Percentiles rank a stretch among this genome's conserved stretches.
These are phyloP conservation scores for Tilletia horrida DNA, from an alignment of 1,284 basidiomycete genomes.

Conservation along the genomic window DNA sequence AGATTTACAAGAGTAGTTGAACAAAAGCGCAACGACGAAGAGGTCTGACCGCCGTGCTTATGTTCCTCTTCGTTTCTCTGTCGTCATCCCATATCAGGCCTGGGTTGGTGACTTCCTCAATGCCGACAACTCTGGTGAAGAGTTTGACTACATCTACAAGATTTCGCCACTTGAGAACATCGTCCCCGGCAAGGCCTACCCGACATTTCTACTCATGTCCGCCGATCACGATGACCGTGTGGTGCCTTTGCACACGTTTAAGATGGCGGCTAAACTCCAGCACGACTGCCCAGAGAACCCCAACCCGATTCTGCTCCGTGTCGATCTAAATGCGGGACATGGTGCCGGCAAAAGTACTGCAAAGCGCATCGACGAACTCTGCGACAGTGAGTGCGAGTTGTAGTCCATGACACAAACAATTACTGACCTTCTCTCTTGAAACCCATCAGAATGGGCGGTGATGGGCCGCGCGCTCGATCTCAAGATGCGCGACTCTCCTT, in stretches of 20 bases:
- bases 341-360: slow-evolving; percentile 52
- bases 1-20: too few species aligned
- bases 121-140: slow-evolving; percentile 59
- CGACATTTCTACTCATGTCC: slow-evolving; percentile 45
- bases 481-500: slow-evolving; percentile 26
- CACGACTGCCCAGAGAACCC: slow-evolving; percentile 43
- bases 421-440: neutral
- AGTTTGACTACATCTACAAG: slow-evolving; percentile 47
- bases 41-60: neutral
- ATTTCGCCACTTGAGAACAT: slow-evolving; percentile 53
- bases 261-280: slow-evolving; percentile 52
- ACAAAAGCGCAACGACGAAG: neutral
- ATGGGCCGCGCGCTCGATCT: slow-evolving; percentile 44
- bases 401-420: neutral
- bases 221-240: slow-evolving; percentile 54
- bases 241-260: slow-evolving; percentile 51
- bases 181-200: slow-evolving; percentile 41
- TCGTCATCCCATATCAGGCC: neutral
- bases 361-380: slow-evolving; percentile 46
- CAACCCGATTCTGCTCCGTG: slow-evolving; percentile 49
- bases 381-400: slow-evolving; percentile 30
- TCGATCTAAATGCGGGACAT: slow-evolving; percentile 52
- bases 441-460: slow-evolving; percentile 37
- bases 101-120: slow-evolving; percentile 68
- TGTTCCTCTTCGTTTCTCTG: neutral